Conservation (phyloP, 2,329 filamentous ascomycete species). For the Hymenotorrendiella dingleyae region DNA sequence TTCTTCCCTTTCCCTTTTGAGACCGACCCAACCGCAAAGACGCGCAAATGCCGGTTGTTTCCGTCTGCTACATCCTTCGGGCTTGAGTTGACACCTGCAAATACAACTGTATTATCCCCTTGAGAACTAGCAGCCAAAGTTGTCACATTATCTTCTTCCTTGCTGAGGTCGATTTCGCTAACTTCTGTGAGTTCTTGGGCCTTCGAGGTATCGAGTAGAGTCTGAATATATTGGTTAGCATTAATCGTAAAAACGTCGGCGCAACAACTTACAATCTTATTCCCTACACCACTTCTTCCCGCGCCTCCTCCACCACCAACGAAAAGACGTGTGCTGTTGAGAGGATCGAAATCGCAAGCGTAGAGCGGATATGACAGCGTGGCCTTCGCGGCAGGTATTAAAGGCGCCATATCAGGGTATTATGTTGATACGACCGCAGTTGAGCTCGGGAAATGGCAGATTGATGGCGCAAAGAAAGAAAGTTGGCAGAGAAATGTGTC, state of each 20-base stretch:
- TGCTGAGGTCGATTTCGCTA: conserved; percentile 70
- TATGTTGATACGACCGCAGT: too few species aligned
- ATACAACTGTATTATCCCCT: conserved; percentile 50
- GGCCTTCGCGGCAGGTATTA: conserved; percentile 27
- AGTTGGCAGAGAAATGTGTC: too few species aligned
- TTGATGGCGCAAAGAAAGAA: too few species aligned
- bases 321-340: conserved; percentile 67
- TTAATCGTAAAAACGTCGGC: not conserved
- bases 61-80: conserved; percentile 64
- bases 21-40: conserved; percentile 53
- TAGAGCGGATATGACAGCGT: conserved; percentile 78
- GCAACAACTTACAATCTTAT: conserved; percentile 65
- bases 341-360: conserved; percentile 80
- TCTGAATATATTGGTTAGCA: conserved; percentile 22
- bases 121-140: conserved; percentile 67
- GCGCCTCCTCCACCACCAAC: conserved; percentile 86
- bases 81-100: conserved; percentile 82
- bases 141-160: conserved; percentile 83
- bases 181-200: conserved; percentile 46
- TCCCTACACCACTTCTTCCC: conserved; percentile 72
- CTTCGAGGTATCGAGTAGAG: conserved; percentile 28
- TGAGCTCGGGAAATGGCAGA: too few species aligned
- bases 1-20: conserved; percentile 22
- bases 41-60: conserved; percentile 78
- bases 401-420: conserved; percentile 24